These are phyloP conservation scores for Ceratocystis albifundus DNA, from an alignment of 2,329 filamentous ascomycete species.

Conservation along the genomic window DNA sequence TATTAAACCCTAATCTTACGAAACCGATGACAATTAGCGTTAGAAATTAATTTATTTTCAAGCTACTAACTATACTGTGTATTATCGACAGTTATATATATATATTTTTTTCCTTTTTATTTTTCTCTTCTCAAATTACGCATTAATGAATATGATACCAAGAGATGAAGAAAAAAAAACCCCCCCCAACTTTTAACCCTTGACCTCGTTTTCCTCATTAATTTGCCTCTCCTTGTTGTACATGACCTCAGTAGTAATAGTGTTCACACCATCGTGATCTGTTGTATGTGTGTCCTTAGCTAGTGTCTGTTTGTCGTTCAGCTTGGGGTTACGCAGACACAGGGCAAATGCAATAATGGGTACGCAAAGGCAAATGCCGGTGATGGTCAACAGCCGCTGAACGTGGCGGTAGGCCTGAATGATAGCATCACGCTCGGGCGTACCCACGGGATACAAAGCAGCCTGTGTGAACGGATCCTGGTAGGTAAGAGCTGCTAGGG, in stretches of 20 bases:
- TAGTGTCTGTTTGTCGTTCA: slow-evolving; percentile 37
- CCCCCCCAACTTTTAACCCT: neutral
- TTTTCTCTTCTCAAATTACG: too few relatives aligned
- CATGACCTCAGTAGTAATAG: neutral
- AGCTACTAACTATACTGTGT: too few relatives aligned
- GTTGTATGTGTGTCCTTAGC: slow-evolving; percentile 27
- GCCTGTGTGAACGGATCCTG: slow-evolving; percentile 30
- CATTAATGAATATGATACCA: too few relatives aligned
- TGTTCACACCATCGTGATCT: neutral
- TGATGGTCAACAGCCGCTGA: slow-evolving; percentile 38
- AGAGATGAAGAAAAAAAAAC: neutral
- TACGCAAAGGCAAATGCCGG: slow-evolving; percentile 39
- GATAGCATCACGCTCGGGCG: slow-evolving; percentile 35
- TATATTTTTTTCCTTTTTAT: too few relatives aligned
- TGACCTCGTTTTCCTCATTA: neutral
- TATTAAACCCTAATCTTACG: neutral
- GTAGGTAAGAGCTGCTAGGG: slow-evolving; percentile 32
- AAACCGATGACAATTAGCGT: too few relatives aligned
- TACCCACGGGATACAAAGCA: slow-evolving; percentile 33
- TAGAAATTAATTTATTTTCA: too few relatives aligned
- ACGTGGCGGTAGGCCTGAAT: slow-evolving; percentile 37
- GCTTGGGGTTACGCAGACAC: slow-evolving; percentile 36
- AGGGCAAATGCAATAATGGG: slow-evolving; percentile 38
- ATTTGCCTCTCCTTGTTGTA: neutral
- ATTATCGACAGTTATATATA: too few relatives aligned